Base-by-base conservation (phyloP, 768 basidiomycete genomes). In the Podaxis sp. region DNA sequence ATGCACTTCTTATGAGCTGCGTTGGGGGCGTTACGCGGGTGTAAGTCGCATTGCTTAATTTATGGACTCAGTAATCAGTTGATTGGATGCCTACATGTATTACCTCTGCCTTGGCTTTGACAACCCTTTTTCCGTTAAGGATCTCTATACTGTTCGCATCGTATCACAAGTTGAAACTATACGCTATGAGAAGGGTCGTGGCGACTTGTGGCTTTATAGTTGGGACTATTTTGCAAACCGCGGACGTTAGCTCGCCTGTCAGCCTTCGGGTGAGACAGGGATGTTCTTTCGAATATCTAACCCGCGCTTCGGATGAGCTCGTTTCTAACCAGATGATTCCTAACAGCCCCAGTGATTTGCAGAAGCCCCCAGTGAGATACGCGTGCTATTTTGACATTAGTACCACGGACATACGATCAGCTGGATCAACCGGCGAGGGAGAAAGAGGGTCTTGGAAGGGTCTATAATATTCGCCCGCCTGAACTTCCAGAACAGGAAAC, bases 1-100 rank as follows among this genome's bases (percentile, higher is more conserved):
- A 93, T 69, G 82, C 84, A 28, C 73, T 85, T 71, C 70, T 93
- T 46, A 68, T 93, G 66, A 90, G 90, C 1, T 90, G 87, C 64
- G 84, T 93, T 3, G 89, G 84, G 0, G 92, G 92, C 9, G 77
- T 85, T 52, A 75, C 73, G 2, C 68, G 75, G 13, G 72, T 89
- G 56, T 75, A 55, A 58, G 42, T 53, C 56, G 63, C 49, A 30
- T 48, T 62, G 54, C 54, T 62, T 56, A 56, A 62, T 62, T 46
- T 56, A 62, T 51, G 36, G 49, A 33, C 24, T 39, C 22, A 38
- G 30, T 48, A 49, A 46, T 44, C 46, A 28, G 46, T 44, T 24
- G 52, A 44, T 55, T 24, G 38, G 38, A 52, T 40, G 38, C 38
- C 36, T n/a, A 19, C 49, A 52, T 52, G 58, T 24, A 24, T 51